These are phyloP conservation scores for Stellera chamaejasme DNA, from an alignment of 345 rosid species.

Conservation along the genomic window DNA sequence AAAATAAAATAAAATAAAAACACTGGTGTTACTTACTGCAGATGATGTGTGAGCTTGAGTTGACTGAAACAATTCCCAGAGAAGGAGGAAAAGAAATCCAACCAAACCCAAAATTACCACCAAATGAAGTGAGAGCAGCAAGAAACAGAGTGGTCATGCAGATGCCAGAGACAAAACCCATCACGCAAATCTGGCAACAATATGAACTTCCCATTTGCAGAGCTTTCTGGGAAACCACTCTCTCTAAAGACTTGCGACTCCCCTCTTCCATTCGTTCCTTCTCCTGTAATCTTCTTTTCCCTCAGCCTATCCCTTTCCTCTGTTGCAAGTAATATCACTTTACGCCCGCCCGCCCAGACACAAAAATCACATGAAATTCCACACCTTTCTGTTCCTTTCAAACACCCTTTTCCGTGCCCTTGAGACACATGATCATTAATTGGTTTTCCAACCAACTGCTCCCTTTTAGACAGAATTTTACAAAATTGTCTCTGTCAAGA, in stretches of 20 bases:
- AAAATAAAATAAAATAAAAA: background rate
- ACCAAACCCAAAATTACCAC: constrained; percentile 46
- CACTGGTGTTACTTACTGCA: constrained; percentile 29
- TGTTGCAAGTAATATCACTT: constrained; percentile 1
- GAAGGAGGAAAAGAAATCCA: constrained; percentile 48
- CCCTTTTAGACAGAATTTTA: constrained; percentile 10
- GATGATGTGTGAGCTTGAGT: constrained; percentile 44
- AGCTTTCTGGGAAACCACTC: constrained; percentile 75
- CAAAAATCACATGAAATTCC: constrained; percentile 20
- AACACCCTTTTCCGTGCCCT: background rate
- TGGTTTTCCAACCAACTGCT: constrained; percentile 11
- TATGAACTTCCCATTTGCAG: constrained; percentile 78
- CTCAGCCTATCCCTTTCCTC: background rate
- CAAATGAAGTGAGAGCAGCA: constrained; percentile 64
- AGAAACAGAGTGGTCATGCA: constrained; percentile 80
- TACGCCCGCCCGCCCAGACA: constrained; percentile 17
- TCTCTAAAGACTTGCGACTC: constrained; percentile 66
- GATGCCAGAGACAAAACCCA: constrained; percentile 82
- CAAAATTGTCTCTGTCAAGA: constrained; percentile 14
- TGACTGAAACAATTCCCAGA: constrained; percentile 38
- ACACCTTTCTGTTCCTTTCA: constrained; percentile 1
- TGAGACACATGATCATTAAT: constrained; percentile 4
- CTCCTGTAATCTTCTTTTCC: constrained; percentile 6
- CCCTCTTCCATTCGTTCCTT: constrained; percentile 45
- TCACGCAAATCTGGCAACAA: constrained; percentile 84